Evolutionary conservation across 2,329 filamentous ascomycete genomes (phyloP).

Genomic region (Geosmithia morbida): DNA sequence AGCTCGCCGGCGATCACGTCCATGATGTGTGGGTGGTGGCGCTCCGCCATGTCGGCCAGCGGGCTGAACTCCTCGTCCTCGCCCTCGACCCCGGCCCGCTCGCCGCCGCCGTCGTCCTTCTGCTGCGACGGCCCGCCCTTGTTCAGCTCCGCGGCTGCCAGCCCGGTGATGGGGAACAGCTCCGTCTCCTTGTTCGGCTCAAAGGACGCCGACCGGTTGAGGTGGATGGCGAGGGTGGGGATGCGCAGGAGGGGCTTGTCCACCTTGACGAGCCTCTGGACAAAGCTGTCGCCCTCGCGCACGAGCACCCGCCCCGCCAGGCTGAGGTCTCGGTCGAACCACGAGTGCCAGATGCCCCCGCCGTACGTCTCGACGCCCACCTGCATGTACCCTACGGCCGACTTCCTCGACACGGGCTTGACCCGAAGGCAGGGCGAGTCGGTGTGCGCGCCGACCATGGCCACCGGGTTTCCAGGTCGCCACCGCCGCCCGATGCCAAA

Average conservation of each 20-base stretch:
- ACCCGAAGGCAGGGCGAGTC: slow-evolving; percentile 85
- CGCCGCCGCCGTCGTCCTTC: slow-evolving; percentile 18
- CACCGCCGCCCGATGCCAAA: slow-evolving; percentile 86
- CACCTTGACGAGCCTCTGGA: slow-evolving; percentile 78
- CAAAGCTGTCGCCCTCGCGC: slow-evolving; percentile 54
- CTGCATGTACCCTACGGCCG: slow-evolving; percentile 75
- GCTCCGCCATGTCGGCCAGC: slow-evolving; percentile 60
- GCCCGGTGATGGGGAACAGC: slow-evolving; percentile 80
- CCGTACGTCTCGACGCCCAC: slow-evolving; percentile 95
- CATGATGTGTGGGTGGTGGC: slow-evolving; percentile 80
- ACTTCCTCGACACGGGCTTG: slow-evolving; percentile 89
- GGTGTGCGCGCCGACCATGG: slow-evolving; percentile 92
- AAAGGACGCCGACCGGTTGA: slow-evolving; percentile 75
- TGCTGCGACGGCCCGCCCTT: slow-evolving; percentile 27
- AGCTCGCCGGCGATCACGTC: slow-evolving; percentile 73
- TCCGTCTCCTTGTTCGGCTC: slow-evolving; percentile 96
- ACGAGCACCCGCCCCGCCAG: slow-evolving; percentile 83
- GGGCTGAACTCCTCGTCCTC: slow-evolving; percentile 48
- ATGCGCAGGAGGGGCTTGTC: slow-evolving; percentile 83
- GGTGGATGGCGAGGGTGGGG: slow-evolving; percentile 85
- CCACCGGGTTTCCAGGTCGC: slow-evolving; percentile 79
- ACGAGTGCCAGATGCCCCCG: slow-evolving; percentile 94
- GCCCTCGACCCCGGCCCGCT: slow-evolving; percentile 24
- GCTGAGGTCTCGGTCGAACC: slow-evolving; percentile 91
- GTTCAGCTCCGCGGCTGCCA: slow-evolving; percentile 81